Evolutionary conservation across 163 green algal species (phyloP), one percentile per base, ranked within the genome.

Genomic region (Scenedesmus sp.): DNA sequence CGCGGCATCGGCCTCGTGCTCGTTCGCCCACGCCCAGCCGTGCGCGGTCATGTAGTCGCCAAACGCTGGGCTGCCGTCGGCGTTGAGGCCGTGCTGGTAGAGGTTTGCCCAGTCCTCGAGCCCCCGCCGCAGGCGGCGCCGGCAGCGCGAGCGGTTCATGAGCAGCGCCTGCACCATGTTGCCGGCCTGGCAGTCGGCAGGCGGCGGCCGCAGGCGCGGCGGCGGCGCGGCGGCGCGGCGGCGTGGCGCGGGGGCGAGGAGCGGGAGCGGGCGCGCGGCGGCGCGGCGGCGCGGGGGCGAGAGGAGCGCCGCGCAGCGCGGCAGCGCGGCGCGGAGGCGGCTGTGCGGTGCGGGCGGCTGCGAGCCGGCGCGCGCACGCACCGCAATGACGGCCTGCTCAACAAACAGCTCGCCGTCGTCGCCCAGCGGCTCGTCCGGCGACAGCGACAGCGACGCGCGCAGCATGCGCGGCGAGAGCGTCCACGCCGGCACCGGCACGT

Each of bases 21-120:
- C 17, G 4, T 58, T 44, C 0, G 29, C 14, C 83, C 83, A 88
- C 5, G 31, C 39, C 74, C 77, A 85, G n/a, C 80, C 73, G 7
- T 67, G 63, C 45, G 42, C 50, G 15, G 47, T n/a, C 75, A 82
- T 79, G 20, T 70, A 84, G 1, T 57, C 62, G n/a, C 62, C 18
- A 13, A 92, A 82, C 5, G n/a, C 60, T 0, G 72, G 56, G 18
- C 60, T 70, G 3, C 48, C 36, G 45, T 95, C 92, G 0, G 91
- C 91, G 18, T 89, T 91, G 34, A 87, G 36, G 2, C 84, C 91
- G 63, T 96, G 92, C 70, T 95, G 84, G 64, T 87, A 78, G 67
- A 97, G 84, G 82, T 94, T 88, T 63, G 50, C 72, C 92, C 91
- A 95, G 82, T 97, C 92, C 50, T 94, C 89, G 50, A 95, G 44